phyloP scores from a whole-genome alignment of 768 basidiomycete species.

The Rhizopogon salebrosus region DNA sequence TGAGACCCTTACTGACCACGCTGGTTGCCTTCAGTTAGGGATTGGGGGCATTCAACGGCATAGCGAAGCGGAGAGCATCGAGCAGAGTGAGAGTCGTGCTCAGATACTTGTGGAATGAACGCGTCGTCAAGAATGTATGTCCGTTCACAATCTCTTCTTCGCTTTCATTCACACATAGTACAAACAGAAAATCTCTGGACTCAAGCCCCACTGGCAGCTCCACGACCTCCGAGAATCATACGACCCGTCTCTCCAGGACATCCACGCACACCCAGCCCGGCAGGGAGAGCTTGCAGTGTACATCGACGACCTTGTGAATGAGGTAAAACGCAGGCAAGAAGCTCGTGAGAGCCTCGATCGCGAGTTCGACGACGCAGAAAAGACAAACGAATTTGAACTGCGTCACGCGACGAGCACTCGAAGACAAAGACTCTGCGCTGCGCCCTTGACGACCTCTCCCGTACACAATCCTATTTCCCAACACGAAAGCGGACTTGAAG shows the following conservation, averaged over 20 bases:
- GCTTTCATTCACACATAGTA: not conserved
- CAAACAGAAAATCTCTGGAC: conserved; percentile 57
- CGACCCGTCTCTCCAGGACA: conserved; percentile 55
- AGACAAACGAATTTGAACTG: conserved; percentile 57
- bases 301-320: conserved; percentile 71
- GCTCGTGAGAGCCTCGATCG: conserved; percentile 49
- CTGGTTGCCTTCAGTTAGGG: conserved; percentile 58
- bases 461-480: conserved; percentile 57
- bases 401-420: conserved; percentile 58
- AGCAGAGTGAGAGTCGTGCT: conserved; percentile 70
- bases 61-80: conserved; percentile 56
- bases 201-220: conserved; percentile 66
- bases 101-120: conserved; percentile 65
- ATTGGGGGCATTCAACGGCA: conserved; percentile 62
- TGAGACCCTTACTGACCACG: conserved; percentile 62
- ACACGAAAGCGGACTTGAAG: conserved; percentile 70
- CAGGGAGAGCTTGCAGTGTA: conserved; percentile 77
- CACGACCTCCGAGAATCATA: conserved; percentile 61
- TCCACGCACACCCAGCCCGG: conserved; percentile 60
- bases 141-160: not conserved
- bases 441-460: conserved; percentile 59
- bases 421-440: conserved; percentile 66
- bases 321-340: conserved; percentile 55
- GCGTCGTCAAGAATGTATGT: conserved; percentile 73
- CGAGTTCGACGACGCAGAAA: conserved; percentile 52